Evolutionary conservation across 2,329 filamentous ascomycete genomes (phyloP), one percentile per base, ranked within the genome.

Genomic region (Coniosporium tulheliwenetii): DNA sequence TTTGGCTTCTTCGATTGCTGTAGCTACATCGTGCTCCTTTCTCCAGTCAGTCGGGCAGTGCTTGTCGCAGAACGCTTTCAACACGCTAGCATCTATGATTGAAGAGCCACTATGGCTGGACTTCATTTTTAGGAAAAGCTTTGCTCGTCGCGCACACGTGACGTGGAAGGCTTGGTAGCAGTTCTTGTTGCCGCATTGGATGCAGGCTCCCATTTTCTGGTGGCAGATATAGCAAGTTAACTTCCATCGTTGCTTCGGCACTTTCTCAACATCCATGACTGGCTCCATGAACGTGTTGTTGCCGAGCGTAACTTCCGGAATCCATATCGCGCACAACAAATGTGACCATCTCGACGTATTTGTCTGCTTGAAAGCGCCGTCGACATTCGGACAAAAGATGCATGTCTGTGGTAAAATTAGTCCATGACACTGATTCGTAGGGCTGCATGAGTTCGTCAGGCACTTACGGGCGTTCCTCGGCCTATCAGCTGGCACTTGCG

Each of bases 281-380:
- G 91, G 91, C 55, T 98, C 91, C 85, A 96, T 95, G 57, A 96
- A 91, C 7, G 87, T 94, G 45, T 85, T 82, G 54, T 98, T 98
- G 10, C 87, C 91, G 39, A 98, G 75, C 3, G 85, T 89, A 5
- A 96, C 85, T 62, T 98, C 91, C 0, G 91, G 91, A 52, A 98
- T 95, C 91, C 91, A 98, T 67, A 96, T 91, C 30, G 91, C 85
- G 56, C 91, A 98, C 8, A 98, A 75, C 9, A 98, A 65, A 70
- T 98, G 91, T 19, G 89, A 85, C 91, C 91, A 98, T 63, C 93
- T 91, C 2, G 87, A 86, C 2, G 85, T 83, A 48, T 86, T 95
- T 1, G 91, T 96, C 62, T 96, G 91, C 60, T 98, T 98, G 67
- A 98, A 98, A 2, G 91, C 91, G 10, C 91, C 91, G 52, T 96